These are phyloP conservation scores for Suillus americanus DNA, from an alignment of 768 basidiomycete species.

Conservation along the genomic window DNA sequence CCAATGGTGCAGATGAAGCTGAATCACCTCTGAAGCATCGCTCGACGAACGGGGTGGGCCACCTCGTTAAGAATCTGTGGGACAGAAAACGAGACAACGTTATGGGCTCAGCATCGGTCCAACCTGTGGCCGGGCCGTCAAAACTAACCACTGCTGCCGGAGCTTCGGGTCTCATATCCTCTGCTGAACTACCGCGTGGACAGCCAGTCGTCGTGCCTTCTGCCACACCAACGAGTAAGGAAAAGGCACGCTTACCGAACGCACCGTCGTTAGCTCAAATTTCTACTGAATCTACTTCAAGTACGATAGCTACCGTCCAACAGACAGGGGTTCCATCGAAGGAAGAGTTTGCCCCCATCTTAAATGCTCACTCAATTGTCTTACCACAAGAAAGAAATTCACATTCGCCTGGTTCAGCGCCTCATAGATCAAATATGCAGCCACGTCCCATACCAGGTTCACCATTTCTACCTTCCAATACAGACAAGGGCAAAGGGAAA, in stretches of 20 bases:
- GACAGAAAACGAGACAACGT: background rate
- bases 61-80: background rate
- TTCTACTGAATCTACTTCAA: background rate
- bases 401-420: background rate
- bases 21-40: conserved; percentile 6
- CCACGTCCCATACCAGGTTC: background rate
- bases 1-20: background rate
- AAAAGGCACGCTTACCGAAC: background rate
- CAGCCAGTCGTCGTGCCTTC: background rate
- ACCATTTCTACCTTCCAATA: background rate
- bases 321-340: background rate
- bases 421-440: background rate
- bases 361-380: background rate
- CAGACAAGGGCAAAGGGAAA: background rate
- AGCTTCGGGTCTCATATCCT: background rate
- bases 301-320: background rate
- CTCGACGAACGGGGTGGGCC: background rate
- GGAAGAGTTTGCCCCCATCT: background rate
- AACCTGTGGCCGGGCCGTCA: background rate
- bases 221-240: background rate
- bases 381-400: background rate
- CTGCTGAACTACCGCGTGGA: background rate
- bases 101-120: background rate
- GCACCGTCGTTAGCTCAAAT: background rate
- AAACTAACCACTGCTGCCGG: background rate